Percentiles rank a stretch among this genome's conserved stretches.
Conservation (phyloP, 331 rosid species). For the Acacia concinna region DNA sequence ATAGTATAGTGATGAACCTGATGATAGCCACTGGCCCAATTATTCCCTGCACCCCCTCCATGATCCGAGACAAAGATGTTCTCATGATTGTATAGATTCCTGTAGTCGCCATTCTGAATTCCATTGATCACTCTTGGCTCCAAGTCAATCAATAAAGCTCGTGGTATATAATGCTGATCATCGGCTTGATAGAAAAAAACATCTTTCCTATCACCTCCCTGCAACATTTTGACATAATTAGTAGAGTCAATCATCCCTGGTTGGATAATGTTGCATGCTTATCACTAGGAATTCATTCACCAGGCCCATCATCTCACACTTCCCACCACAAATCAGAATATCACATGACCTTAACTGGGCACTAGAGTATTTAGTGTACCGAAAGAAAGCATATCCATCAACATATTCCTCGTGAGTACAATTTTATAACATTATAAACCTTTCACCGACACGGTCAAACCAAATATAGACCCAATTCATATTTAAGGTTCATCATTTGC, state of each 20-base stretch:
- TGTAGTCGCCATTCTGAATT: slow-evolving; percentile 91
- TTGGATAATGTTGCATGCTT: not conserved
- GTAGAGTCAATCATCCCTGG: slow-evolving; percentile 6
- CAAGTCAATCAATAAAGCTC: slow-evolving; percentile 85
- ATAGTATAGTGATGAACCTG: slow-evolving; percentile 58
- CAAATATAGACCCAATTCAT: not conserved
- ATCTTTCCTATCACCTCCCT: slow-evolving; percentile 98
- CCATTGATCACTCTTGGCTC: slow-evolving; percentile 98
- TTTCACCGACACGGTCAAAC: not conserved
- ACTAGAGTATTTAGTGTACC: not conserved
- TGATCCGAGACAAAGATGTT: slow-evolving; percentile 87
- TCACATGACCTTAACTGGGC: not conserved
- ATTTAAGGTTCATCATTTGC: not conserved
- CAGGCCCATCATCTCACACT: not conserved
- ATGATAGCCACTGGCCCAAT: slow-evolving; percentile 97
- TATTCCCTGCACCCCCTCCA: slow-evolving; percentile 98
- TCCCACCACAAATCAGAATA: not conserved
- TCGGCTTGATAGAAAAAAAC: slow-evolving; percentile 99
- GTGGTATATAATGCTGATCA: slow-evolving; percentile 96
- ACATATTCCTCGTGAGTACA: not conserved
- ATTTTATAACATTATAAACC: not conserved
- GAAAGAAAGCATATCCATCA: not conserved
- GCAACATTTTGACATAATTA: slow-evolving; percentile 33
- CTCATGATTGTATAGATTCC: slow-evolving; percentile 95
- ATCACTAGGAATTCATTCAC: not conserved